Evolutionary conservation across 2,329 filamentous ascomycete genomes (phyloP), one percentile per base, ranked within the genome.

Genomic region (Ambrosiella cleistominuta): DNA sequence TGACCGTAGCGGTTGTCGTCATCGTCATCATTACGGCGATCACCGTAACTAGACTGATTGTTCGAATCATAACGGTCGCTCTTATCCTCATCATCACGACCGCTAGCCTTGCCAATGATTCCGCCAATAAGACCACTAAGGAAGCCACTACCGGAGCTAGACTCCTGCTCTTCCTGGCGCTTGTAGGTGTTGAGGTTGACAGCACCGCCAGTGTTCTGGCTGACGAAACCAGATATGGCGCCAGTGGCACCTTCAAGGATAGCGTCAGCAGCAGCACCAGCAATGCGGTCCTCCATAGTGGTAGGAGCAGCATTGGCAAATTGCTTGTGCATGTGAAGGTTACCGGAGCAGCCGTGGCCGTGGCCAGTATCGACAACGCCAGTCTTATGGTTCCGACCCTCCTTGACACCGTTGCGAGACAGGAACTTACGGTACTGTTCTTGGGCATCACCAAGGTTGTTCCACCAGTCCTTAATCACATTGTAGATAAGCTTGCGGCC

Each of bases 381-480:
- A 64, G 88, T 82, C 69, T 88, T 91, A 72, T 96, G 90, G 70
- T 96, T 96, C 61, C 83, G 76, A 13, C 86, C 86, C 52, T 80
- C 75, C 67, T 82, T 68, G 54, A 96, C 88, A 60, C 91, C 90
- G 0, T 85, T 75, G 15, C 88, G 82, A 64, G 83, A 87, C 51
- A 96, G 77, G 70, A 89, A 85, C 56, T 76, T 70, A 58, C 88
- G 83, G 62, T 93, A 81, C 39, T 81, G 79, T 12, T 86, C 73
- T 63, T 81, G 79, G 60, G 81, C 80, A 37, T 71, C 67, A 55
- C 73, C 72, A 71, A 88, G 81, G 57, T 78, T 72, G 45, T 72
- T 68, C 90, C 90, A 96, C 90, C 90, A 96, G 63, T 85, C 74
- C 69, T 86, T 74, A 4, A 96, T 83, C 15, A 83, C 82, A n/a